A percentile compares a stretch with the other conserved stretches of the same genome.
Evolutionary conservation across 2,329 filamentous ascomycete species (phyloP).

Genomic region (Tolypocladium nubicola): DNA sequence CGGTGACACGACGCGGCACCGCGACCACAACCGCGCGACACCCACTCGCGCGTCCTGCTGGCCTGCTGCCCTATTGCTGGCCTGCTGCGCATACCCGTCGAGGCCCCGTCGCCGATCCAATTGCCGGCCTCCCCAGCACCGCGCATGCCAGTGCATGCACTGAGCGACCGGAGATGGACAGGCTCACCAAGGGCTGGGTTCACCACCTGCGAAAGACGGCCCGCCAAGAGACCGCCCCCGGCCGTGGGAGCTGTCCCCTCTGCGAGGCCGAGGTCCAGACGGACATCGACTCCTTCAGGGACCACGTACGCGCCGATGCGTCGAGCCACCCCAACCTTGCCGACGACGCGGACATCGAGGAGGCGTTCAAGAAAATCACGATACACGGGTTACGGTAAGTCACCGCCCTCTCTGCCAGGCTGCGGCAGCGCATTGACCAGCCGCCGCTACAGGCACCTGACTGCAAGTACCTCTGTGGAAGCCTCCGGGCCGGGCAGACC

Average conservation of each 20-base stretch:
- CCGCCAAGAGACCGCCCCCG: conserved; percentile 8
- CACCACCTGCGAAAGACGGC: conserved; percentile 12
- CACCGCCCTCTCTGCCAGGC: not conserved
- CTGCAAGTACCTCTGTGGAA: not conserved
- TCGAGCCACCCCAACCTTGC: conserved; percentile 10
- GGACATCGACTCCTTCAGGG: conserved; percentile 14
- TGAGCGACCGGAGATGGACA: conserved; percentile 1
- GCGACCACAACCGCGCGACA: not conserved
- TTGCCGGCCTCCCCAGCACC: not conserved
- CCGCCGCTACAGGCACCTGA: not conserved
- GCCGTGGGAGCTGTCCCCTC: conserved; percentile 9
- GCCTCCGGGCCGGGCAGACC: not conserved
- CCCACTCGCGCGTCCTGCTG: not conserved
- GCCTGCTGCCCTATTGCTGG: not conserved
- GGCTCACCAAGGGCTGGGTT: conserved; percentile 10
- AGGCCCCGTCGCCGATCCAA: not conserved
- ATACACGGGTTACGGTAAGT: conserved; percentile 7
- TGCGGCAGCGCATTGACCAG: not conserved
- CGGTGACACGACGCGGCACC: not conserved
- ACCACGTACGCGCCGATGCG: conserved; percentile 11
- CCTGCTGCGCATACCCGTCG: not conserved
- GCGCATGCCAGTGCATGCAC: not conserved
- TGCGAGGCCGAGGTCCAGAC: conserved; percentile 14
- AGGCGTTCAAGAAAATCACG: conserved; percentile 12
- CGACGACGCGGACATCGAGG: conserved; percentile 14